phyloP scores from a whole-genome alignment of 768 basidiomycete species.

The Mrakia hoshinonis region DNA sequence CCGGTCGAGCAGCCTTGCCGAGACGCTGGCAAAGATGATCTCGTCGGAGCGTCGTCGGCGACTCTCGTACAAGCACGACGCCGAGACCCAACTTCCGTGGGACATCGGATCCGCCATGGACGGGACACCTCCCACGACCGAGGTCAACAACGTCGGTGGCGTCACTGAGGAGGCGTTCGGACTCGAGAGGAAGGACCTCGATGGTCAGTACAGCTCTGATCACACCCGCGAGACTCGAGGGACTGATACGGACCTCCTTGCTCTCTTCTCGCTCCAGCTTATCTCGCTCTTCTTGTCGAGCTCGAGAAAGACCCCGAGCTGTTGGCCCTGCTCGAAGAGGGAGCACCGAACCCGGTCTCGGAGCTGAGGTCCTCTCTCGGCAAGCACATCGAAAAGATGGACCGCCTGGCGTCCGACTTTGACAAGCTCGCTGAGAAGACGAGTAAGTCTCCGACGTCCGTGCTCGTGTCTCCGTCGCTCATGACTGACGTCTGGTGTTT shows the following conservation, averaged over 20 bases:
- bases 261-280: conserved; percentile 30
- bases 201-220: conserved; percentile 48
- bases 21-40: conserved; percentile 77
- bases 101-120: conserved; percentile 53
- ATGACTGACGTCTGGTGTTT: background rate
- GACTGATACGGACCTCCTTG: background rate
- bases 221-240: background rate
- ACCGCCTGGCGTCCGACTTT: conserved; percentile 67
- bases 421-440: conserved; percentile 79
- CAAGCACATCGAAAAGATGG: conserved; percentile 67
- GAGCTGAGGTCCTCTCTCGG: conserved; percentile 58
- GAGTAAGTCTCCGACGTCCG: conserved; percentile 46
- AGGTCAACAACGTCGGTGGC: conserved; percentile 43
- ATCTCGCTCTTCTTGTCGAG: conserved; percentile 32
- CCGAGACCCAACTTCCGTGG: conserved; percentile 79
- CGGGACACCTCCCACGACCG: conserved; percentile 41
- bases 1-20: conserved; percentile 67
- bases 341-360: conserved; percentile 46
- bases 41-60: conserved; percentile 72
- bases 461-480: too few relatives aligned
- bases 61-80: conserved; percentile 72
- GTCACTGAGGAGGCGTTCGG: conserved; percentile 51
- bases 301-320: conserved; percentile 34
- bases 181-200: conserved; percentile 60
- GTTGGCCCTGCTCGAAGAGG: conserved; percentile 28